Conservation (phyloP, 768 basidiomycete genomes). For the Leccinum subgranulosum region DNA sequence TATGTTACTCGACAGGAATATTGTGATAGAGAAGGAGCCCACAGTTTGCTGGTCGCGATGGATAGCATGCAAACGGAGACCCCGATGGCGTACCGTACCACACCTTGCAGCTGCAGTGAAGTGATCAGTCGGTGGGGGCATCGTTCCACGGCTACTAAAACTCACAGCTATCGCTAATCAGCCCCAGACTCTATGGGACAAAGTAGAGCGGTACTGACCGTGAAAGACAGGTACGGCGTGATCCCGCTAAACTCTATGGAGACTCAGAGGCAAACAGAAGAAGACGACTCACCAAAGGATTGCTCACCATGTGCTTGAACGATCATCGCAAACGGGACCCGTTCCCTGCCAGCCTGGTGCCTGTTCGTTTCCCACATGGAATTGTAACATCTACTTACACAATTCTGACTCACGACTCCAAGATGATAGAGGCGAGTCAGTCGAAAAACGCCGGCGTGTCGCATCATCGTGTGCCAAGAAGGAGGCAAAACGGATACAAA, state of each 20-base stretch:
- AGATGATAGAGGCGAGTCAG: constrained; percentile 14
- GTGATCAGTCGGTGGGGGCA: not conserved
- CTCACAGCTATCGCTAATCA: not conserved
- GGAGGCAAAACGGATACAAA: constrained; percentile 78
- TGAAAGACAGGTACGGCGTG: constrained; percentile 8
- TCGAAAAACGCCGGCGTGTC: no score
- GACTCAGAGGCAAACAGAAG: no score
- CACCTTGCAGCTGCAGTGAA: constrained; percentile 21
- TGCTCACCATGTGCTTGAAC: no score
- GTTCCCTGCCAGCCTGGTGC: no score
- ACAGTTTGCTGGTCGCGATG: constrained; percentile 38
- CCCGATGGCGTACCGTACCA: constrained; percentile 10
- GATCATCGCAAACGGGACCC: constrained; percentile 29
- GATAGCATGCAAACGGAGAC: constrained; percentile 35
- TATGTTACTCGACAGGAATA: no score
- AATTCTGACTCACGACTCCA: no score
- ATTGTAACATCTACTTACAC: no score
- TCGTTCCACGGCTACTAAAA: not conserved
- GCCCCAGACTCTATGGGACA: not conserved
- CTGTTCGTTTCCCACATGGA: no score
- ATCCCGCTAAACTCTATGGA: constrained; percentile 10
- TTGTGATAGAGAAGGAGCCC: not conserved
- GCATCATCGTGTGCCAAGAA: constrained; percentile 66
- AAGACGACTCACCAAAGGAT: no score
- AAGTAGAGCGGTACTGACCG: constrained; percentile 10